These are phyloP conservation scores for Russula dissimulans DNA, from an alignment of 768 basidiomycete genomes.

Conservation along the genomic window DNA sequence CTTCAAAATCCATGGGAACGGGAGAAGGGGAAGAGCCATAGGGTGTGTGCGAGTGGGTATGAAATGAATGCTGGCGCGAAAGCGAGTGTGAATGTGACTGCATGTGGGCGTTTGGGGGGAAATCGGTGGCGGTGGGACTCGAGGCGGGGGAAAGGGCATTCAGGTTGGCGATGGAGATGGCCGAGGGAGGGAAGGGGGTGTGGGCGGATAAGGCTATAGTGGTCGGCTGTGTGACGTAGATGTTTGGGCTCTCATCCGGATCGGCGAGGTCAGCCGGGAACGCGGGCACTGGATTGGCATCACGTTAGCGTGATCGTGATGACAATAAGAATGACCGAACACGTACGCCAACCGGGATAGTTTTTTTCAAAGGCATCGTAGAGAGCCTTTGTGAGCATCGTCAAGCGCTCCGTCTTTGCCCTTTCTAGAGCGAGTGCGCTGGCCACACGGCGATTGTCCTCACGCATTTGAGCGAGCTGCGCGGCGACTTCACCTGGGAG, in stretches of 20 bases:
- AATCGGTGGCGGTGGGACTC: constrained; percentile 45
- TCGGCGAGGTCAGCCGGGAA: constrained; percentile 47
- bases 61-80: constrained; percentile 51
- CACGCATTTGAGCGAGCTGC: constrained; percentile 59
- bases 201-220: constrained; percentile 28
- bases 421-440: constrained; percentile 43
- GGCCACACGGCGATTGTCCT: constrained; percentile 61
- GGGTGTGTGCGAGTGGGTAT: constrained; percentile 22
- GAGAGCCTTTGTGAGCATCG: constrained; percentile 46
- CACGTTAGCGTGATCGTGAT: not conserved
- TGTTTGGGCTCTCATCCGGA: constrained; percentile 45
- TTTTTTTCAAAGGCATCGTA: constrained; percentile 54
- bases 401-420: constrained; percentile 52
- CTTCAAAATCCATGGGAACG: constrained; percentile 26
- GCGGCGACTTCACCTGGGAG: constrained; percentile 69
- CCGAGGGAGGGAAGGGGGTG: constrained; percentile 31
- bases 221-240: constrained; percentile 61
- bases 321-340: not conserved
- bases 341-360: constrained; percentile 47
- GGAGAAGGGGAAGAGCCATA: constrained; percentile 28
- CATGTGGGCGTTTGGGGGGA: constrained; percentile 25
- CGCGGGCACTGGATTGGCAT: constrained; percentile 23
- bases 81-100: constrained; percentile 32
- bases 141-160: constrained; percentile 42
- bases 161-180: constrained; percentile 31